Percentiles rank a stretch among this genome's conserved stretches.
phyloP scores from a whole-genome alignment of 2,329 filamentous ascomycete genomes.

The Colletotrichum cordylinicola region DNA sequence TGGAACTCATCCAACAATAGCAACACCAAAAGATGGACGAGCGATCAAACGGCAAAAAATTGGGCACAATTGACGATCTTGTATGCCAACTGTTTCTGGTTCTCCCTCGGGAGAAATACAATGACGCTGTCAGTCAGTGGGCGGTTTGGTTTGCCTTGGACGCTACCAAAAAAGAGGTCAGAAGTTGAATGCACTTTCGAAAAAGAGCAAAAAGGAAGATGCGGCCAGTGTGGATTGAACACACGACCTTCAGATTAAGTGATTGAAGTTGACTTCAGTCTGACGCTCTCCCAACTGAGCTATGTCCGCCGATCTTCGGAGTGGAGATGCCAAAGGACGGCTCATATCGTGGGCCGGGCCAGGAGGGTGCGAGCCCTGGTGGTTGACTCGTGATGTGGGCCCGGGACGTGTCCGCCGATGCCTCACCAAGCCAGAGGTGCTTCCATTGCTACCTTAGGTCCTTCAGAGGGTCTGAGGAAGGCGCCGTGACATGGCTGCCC shows the following conservation, averaged over 20 bases:
- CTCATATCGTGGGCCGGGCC: not conserved
- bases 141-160: not conserved
- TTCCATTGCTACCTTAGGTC: not conserved
- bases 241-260: too few relatives aligned
- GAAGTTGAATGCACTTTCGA: not conserved
- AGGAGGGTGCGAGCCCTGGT: not conserved
- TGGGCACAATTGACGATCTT: not conserved
- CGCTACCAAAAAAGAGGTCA: not conserved
- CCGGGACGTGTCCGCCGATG: not conserved
- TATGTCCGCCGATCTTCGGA: not conserved
- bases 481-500: not conserved
- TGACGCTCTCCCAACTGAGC: not conserved
- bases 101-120: not conserved
- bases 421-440: not conserved
- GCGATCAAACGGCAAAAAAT: not conserved
- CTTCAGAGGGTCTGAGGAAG: not conserved
- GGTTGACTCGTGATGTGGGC: not conserved
- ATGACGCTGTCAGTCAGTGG: not conserved
- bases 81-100: not conserved
- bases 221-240: not conserved
- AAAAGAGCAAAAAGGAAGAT: not conserved
- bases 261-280: too few relatives aligned
- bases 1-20: not conserved
- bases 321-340: fast-evolving
- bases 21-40: not conserved